Base-by-base conservation (phyloP, 345 rosid species). In the Cardamine resedifolia region DNA sequence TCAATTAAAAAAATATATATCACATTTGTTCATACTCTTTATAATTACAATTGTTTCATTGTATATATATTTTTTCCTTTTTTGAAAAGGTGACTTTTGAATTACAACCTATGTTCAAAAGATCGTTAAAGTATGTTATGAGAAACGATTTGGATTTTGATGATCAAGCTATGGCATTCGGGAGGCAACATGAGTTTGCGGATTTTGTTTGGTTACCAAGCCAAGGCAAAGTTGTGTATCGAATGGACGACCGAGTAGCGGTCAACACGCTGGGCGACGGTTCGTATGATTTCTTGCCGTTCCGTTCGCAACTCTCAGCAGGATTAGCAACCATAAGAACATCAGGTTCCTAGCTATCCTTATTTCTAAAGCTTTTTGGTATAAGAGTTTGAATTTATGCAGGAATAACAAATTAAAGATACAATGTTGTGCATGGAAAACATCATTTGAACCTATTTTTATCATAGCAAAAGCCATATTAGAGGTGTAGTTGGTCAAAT, bases 71-170 rank as follows among this genome's bases (percentile, higher is more conserved):
- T 0, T 10, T 21, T 39, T 48, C 16, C 2, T 39, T 38, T 4
- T 36, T 21, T n/a, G 4, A 3, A 26, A 10, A 90, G 94, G 88
- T 88, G 21, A 86, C 86, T 7, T 78, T 91, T 23, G 76, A 83
- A 58, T 50, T 90, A 59, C 79, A 88, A 71, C 85, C 89, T 2
- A 28, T 90, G 0, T 90, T 91, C 81, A 91, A 86, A 76, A 80
- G 92, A 65, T 87, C 90, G 12, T 70, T 91, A 4, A 79, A 74
- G 0, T 87, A 81, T 19, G 20, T 16, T 14, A 56, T 68, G 55
- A 56, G 43, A 43, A 56, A 56, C 10, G 64, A 68, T 56, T 68
- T 34, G 31, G 73, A 68, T 68, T 68, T 68, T 0, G 64, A 2
- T 10, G 73, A 68, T 19, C 64, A 68, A 43, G 73, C 73, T 8